Evolutionary conservation across 83 land plant species (phyloP), one percentile per base, ranked within the genome.

Genomic region (Picea engelmannii): DNA sequence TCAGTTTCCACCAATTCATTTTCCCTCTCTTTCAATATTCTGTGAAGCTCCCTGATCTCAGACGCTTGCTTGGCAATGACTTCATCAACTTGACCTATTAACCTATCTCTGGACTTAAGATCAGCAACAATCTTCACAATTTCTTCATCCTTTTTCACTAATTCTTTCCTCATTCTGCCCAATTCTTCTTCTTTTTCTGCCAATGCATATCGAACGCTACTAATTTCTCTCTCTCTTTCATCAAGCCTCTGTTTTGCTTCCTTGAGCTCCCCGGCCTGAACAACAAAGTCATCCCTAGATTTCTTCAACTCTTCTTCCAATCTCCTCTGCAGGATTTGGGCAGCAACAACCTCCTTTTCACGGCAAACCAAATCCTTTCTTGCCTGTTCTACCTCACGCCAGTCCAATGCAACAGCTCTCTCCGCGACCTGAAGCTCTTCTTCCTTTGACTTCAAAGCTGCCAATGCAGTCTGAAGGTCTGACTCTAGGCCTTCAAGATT

Each of bases 361-460:
- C 90, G 79, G 16, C 24, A 78, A 25, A 83, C 86, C 75, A 95
- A 85, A 61, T 86, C 94, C 73, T 89, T 66, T 84, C 84, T 86
- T 17, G 91, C 90, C 71, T 66, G 81, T 27, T 87, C 85, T 24
- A 93, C 80, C 66, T 89, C 87, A 65, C 40, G 20, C 10, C 83
- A 80, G 58, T 95, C 98, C 59, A 82, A 75, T 67, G 74, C 21
- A 3, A 91, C 89, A 20, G 62, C 83, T 16, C 83, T 86, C 71
- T 93, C 96, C 42, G 96, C 94, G 79, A 84, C 82, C 67, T 82
- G 83, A 4, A 95, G 83, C 79, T 91, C 93, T 70, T 92, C 92
- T 88, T 95, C 98, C 79, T 90, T 95, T 27, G 80, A 80, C 84
- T 81, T 90, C 86, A 94, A 83, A n/a, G 90, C 92, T 25, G 66